These are phyloP conservation scores for Comarum palustre DNA, from an alignment of 306 rosid genomes.

Conservation along the genomic window DNA sequence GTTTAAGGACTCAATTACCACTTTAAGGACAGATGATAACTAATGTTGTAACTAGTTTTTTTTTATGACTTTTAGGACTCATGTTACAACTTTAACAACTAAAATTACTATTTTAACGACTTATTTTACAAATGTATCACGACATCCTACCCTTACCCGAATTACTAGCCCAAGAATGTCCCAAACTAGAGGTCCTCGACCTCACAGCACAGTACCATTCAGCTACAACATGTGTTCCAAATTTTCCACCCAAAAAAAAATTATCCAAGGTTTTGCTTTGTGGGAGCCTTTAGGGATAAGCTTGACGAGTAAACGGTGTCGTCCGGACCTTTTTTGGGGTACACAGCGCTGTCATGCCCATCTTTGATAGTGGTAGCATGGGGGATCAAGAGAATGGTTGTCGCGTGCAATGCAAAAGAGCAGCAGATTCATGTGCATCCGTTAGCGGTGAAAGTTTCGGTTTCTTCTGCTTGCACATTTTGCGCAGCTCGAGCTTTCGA, in stretches of 20 bases:
- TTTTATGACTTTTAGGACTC: too few relatives aligned
- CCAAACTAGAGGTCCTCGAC: conserved; percentile 24
- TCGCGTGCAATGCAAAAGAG: neutral
- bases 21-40: too few relatives aligned
- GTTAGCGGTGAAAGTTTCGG: neutral
- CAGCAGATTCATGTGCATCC: neutral
- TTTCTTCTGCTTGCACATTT: neutral
- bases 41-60: too few relatives aligned
- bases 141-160: too few relatives aligned
- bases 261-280: conserved; percentile 22
- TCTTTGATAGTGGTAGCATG: neutral
- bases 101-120: too few relatives aligned
- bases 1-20: too few relatives aligned
- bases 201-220: neutral
- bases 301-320: neutral
- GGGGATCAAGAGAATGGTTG: neutral
- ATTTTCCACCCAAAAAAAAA: too few relatives aligned
- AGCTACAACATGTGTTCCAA: too few relatives aligned
- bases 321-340: neutral
- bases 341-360: neutral
- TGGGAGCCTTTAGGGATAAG: conserved; percentile 13
- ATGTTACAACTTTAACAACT: too few relatives aligned
- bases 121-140: too few relatives aligned
- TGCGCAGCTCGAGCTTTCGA: too few relatives aligned
- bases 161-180: conserved; percentile 24